Evolutionary conservation across 176 grass and related monocot species (phyloP), one percentile per base, ranked within the genome.

Genomic region (Cenchrus americanus): DNA sequence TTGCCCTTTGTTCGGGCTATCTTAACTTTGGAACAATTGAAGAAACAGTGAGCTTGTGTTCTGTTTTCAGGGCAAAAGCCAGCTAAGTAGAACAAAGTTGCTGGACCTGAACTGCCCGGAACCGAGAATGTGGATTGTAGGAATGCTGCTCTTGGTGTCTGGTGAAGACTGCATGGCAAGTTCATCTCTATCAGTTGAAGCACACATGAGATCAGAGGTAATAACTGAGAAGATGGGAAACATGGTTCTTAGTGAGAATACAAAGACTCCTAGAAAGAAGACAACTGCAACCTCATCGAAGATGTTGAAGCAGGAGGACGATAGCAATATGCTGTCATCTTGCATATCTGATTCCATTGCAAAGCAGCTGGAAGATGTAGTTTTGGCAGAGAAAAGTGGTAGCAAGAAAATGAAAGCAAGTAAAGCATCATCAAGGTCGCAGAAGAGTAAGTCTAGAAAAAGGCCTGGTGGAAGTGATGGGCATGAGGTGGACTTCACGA

Each of bases 271-370:
- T 63, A 71, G 51, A 80, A 87, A 79, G 18, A 89, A 68, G 24
- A 62, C 42, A 82, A 67, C n/a, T 37, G 85, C 87, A 81, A 21
- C 76, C 51, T 79, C 68, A 46, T 88, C 49, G 4, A 79, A 93
- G 68, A 74, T 78, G 37, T 65, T 85, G 32, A 75, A 85, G 42
- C 50, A 81, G 85, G 80, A 87, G 60, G 80, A 75, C 47, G 84
- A 83, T 21, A 69, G 32, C 1, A 63, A 62, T 69, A 80, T 84
- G 75, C 32, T 84, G 47, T 84, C 53, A 11, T 69, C 89, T 83
- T 87, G 89, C 89, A 91, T 92, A 80, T 94, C 91, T 52, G 65
- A 94, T 76, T 89, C 84, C 22, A 96, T 99, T 87, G 88, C 81
- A 1, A 96, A 92, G 76, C 92, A 92, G 12, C 85, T 96, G 10